Base-by-base conservation (phyloP, 768 basidiomycete genomes). In the Hygrocybe punicea region DNA sequence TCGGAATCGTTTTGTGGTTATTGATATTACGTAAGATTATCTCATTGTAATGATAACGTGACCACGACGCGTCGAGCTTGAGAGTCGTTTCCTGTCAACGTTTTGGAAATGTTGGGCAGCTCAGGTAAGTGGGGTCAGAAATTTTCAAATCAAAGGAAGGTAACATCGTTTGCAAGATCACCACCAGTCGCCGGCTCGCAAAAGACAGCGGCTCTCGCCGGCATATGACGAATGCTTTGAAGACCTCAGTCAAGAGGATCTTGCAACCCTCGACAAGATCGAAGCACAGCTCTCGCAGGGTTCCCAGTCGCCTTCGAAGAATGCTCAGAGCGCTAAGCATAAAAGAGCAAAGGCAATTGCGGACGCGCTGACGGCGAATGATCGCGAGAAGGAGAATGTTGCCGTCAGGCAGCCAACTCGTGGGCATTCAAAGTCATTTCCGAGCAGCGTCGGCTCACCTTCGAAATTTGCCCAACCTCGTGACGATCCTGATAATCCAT, bases 141-240 rank as follows among this genome's bases (percentile, higher is more conserved):
- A 19, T 52, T 10, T 45, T 42, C 39, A n/a, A n/a, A 19, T 40
- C 13, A 36, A 11, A 17, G 36, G 13, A 56, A 62, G 67, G 59
- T 71, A 63, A 55, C 59, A 66, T 48, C 63, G 4, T 29, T 29
- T 29, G 4, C 14, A 7, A 52, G 51, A 33, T 52, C 19, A 8
- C 5, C 23, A n/a, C n/a, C 21, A 14, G 11, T 17, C 21, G 23
- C 39, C 80, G n/a, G 64, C 73, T 9, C 73, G 74, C 39, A 89
- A 89, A 69, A 77, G 83, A 19, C 81, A 81, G 61, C 76, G 86
- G 40, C 76, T 86, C 25, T 85, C 85, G 0, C 85, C 87, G 1
- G 81, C 81, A 19, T 85, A 84, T 58, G 86, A 86, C 58, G 73
- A 77, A 46, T 79, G 79, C 59, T 64, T 81, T 21, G 71, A 59